phyloP scores from a whole-genome alignment of 2,329 filamentous ascomycete species.

The Zopfia rhizophila region DNA sequence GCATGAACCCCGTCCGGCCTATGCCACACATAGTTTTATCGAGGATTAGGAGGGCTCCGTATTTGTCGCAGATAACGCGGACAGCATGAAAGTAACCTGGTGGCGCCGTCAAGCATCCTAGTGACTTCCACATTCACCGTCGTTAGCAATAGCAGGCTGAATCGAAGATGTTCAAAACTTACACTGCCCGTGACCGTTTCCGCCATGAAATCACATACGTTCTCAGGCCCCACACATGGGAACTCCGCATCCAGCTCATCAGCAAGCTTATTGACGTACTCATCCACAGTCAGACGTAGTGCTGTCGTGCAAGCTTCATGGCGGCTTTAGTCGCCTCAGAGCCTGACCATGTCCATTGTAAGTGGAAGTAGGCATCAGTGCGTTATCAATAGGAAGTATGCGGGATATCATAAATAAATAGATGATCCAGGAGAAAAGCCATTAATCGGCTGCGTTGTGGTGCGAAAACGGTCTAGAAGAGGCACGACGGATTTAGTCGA shows the following conservation, averaged over 20 bases:
- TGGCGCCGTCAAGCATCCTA: slow-evolving; percentile 63
- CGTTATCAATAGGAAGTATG: slow-evolving; percentile 52
- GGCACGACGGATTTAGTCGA: too few species aligned
- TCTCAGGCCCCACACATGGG: slow-evolving; percentile 57
- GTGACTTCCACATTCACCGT: slow-evolving; percentile 58
- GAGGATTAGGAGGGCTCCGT: slow-evolving; percentile 66
- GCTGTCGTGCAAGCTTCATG: slow-evolving; percentile 62
- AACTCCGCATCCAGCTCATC: slow-evolving; percentile 75
- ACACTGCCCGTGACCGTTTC: too few species aligned
- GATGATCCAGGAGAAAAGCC: too few species aligned
- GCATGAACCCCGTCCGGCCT: slow-evolving; percentile 39
- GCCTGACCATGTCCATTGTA: too few species aligned
- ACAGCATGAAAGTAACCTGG: slow-evolving; percentile 67
- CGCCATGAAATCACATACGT: slow-evolving; percentile 61
- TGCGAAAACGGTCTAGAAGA: too few species aligned
- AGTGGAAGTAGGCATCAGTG: too few species aligned
- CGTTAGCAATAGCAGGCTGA: slow-evolving; percentile 3
- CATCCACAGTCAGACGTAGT: slow-evolving; percentile 62
- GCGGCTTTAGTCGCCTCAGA: slow-evolving; percentile 60
- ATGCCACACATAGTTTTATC: slow-evolving; percentile 56
- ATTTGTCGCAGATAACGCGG: slow-evolving; percentile 63
- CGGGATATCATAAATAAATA: too few species aligned
- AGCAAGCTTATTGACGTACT: slow-evolving; percentile 69
- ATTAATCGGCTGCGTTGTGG: too few species aligned
- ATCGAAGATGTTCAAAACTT: slow-evolving; percentile 12